Percentiles rank a stretch among this genome's conserved stretches.
Evolutionary conservation across 2,329 filamentous ascomycete genomes (phyloP).

Genomic region (Cadophora luteo-olivacea): DNA sequence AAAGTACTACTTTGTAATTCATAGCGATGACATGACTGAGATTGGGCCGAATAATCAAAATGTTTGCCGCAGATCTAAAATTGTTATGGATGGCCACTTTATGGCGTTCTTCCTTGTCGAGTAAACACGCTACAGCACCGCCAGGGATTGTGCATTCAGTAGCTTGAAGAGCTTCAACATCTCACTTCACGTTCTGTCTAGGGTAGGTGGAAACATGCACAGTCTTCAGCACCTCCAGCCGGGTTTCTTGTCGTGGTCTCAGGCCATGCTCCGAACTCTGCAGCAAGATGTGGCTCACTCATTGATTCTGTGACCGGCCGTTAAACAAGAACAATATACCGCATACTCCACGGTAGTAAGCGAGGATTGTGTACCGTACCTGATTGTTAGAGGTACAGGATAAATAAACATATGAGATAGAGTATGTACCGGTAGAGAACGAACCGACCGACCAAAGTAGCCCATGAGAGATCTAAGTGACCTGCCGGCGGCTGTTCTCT

Average conservation of each 20-base stretch:
- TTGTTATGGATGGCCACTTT: neutral
- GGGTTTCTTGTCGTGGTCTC: neutral
- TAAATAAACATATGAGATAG: neutral
- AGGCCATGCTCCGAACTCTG: neutral
- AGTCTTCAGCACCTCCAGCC: slow-evolving; percentile 2
- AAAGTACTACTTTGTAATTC: neutral
- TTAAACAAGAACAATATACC: neutral
- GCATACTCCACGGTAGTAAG: slow-evolving; percentile 8
- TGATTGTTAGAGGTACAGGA: neutral
- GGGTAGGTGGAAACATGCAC: slow-evolving; percentile 3
- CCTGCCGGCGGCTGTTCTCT: slow-evolving; percentile 2
- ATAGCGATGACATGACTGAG: neutral
- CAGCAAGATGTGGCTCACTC: neutral
- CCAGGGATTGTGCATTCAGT: slow-evolving; percentile 16
- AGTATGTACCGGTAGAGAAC: neutral
- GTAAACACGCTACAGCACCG: slow-evolving; percentile 14
- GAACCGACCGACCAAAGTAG: neutral
- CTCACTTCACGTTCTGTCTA: neutral
- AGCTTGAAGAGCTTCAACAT: slow-evolving; percentile 8
- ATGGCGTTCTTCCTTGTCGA: neutral
- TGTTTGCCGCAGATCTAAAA: neutral
- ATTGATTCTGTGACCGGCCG: slow-evolving; percentile 2
- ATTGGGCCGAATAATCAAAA: neutral
- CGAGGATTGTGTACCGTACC: slow-evolving; percentile 7
- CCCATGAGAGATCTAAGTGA: neutral